phyloP scores from a whole-genome alignment of 208 protist genomes.

The Acanthamoeba triangularis region DNA sequence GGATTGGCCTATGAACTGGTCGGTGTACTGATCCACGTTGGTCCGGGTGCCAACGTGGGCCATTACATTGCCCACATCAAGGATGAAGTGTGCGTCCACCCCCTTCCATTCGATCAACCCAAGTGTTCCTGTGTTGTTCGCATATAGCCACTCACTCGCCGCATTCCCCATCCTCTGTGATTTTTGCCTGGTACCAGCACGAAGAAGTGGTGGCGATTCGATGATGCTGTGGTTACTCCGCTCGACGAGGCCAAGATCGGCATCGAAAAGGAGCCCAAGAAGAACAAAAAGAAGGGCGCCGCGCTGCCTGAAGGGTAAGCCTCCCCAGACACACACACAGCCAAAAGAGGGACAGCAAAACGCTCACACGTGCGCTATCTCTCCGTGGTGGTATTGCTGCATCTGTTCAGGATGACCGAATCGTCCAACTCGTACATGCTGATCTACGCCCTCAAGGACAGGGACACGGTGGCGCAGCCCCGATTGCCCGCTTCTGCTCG shows the following conservation, averaged over 20 bases:
- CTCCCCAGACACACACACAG: not conserved
- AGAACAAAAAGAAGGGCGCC: constrained; percentile 34
- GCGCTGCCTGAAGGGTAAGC: constrained; percentile 46
- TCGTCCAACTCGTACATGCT: constrained; percentile 76
- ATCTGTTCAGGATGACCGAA: constrained; percentile 25
- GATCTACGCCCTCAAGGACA: constrained; percentile 59
- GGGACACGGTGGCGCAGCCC: not conserved
- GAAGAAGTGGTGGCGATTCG: constrained; percentile 77
- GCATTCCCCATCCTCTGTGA: not conserved
- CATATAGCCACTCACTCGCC: not conserved
- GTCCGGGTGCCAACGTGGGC: constrained; percentile 56
- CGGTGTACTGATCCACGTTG: constrained; percentile 73
- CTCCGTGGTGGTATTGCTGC: not conserved
- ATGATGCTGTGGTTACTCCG: constrained; percentile 52
- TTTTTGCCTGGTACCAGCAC: constrained; percentile 1
- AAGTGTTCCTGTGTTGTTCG: not conserved
- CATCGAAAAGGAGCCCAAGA: constrained; percentile 44
- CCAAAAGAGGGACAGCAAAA: not conserved
- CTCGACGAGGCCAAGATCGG: constrained; percentile 59
- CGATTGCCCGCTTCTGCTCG: not conserved
- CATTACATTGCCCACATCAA: constrained; percentile 75
- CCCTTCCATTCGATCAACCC: not conserved
- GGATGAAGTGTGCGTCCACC: constrained; percentile 38
- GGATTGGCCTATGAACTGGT: constrained; percentile 34
- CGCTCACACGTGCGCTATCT: not conserved